Evolutionary conservation across 805 yeast genomes (phyloP), one percentile per base, ranked within the genome.

Genomic region (Pichia membranifaciens): DNA sequence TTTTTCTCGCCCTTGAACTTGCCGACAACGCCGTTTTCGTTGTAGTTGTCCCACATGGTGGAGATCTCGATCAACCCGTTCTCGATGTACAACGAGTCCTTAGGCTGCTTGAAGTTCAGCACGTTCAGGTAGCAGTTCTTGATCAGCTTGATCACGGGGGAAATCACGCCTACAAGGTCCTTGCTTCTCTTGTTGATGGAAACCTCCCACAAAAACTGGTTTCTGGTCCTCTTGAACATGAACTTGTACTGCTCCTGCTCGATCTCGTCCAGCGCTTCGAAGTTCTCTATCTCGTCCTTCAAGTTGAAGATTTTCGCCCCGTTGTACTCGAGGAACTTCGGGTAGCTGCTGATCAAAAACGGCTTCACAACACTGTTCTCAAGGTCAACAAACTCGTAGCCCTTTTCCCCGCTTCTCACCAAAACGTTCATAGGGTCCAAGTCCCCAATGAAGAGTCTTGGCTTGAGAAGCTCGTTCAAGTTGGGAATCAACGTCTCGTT

Each of bases 391-490:
- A 89, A 79, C 57, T 73, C 76, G 17, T 70, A 69, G 8, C 62
- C 65, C 37, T 65, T 60, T 29, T 63, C 62, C n/a, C 59, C 50
- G 36, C 72, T 68, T n/a, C 66, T 65, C 21, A 74, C 62, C 39
- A 89, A 71, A 8, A 87, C 87, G 61, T 91, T 91, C 78, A 90
- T 73, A 20, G 99, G 98, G 63, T 88, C 95, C 54, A 93, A 68
- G 63, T 93, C 98, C 5, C 96, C 91, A 53, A 81, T 74, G 54
- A 70, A 78, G 45, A 91, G 68, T 56, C 91, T 78, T 49, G 96
- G 91, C 45, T 80, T 74, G 57, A 85, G 75, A 38, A 87, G 66
- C 48, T 81, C 80, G 3, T 69, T 70, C 48, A 75, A 70, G 54
- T 84, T 80, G 60, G 85, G 87, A 60, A 86, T 76, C 23, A 51